Conservation (phyloP, 2,329 filamentous ascomycete genomes). For the Hymenoscyphus fraxineus region DNA sequence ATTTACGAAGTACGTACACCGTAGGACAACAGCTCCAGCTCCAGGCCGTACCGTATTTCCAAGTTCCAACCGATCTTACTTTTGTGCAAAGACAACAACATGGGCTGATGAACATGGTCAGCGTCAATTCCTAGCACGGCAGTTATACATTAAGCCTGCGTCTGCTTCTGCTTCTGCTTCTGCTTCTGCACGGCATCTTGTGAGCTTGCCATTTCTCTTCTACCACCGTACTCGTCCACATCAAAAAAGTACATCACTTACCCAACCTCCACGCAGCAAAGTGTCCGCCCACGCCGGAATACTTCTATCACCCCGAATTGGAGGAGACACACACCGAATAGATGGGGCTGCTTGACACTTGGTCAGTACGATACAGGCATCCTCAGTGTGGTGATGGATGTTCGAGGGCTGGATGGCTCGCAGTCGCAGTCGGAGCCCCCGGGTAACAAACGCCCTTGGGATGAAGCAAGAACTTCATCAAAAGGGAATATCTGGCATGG, state of each 20-base stretch:
- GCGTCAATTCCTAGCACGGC: constrained; percentile 4
- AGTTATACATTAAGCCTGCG: constrained; percentile 3
- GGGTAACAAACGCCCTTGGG: constrained; percentile 32
- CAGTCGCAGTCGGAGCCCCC: constrained; percentile 29
- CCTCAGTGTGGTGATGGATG: constrained; percentile 32
- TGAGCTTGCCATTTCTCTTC: constrained; percentile 21
- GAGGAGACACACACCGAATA: constrained; percentile 35
- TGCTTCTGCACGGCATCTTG: constrained; percentile 19
- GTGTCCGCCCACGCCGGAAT: constrained; percentile 8
- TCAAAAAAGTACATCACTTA: constrained; percentile 9
- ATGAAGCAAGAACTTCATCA: constrained; percentile 23
- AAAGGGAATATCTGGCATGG: constrained; percentile 21
- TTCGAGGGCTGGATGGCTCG: constrained; percentile 29
- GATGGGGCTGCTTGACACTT: constrained; percentile 23
- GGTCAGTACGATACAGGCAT: constrained; percentile 27
- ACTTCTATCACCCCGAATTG: constrained; percentile 5
- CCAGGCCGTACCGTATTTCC: constrained; percentile 5
- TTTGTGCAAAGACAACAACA: constrained; percentile 7
- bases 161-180: not conserved
- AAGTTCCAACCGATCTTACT: constrained; percentile 7
- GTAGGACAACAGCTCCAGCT: constrained; percentile 3
- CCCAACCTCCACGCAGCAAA: constrained; percentile 15
- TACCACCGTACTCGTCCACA: not conserved
- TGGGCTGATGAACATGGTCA: constrained; percentile 13
- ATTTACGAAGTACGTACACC: constrained; percentile 1